Evolutionary conservation across 768 basidiomycete genomes (phyloP).

Genomic region (Suillus tomentosus): DNA sequence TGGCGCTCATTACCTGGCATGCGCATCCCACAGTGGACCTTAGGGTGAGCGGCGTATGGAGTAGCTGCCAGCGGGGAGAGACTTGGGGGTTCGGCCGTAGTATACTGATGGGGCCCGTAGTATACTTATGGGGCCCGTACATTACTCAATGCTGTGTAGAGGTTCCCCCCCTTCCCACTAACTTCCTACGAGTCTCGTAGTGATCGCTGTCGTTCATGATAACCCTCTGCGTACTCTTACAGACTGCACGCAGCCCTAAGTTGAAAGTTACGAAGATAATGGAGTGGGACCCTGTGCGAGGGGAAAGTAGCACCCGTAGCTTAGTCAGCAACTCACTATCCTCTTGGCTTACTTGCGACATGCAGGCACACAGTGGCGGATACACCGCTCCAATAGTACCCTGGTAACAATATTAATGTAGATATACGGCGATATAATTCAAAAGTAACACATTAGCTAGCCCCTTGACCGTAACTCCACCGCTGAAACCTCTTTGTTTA

Average conservation of each 20-base stretch:
- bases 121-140: background rate
- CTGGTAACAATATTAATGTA: background rate
- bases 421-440: background rate
- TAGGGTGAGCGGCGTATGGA: conserved; percentile 58
- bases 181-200: background rate
- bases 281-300: no score
- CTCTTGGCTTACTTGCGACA: no score
- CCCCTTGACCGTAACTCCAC: background rate
- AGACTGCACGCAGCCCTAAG: no score
- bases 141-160: background rate
- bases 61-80: background rate
- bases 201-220: background rate
- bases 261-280: no score
- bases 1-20: conserved; percentile 70
- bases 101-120: background rate
- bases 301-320: no score
- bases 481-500: background rate
- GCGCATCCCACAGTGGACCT: conserved; percentile 67
- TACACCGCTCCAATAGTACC: background rate
- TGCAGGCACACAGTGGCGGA: no score
- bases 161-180: background rate
- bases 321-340: no score
- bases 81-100: background rate
- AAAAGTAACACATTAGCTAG: background rate
- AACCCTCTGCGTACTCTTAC: background rate